phyloP scores from a whole-genome alignment of 2,329 filamentous ascomycete genomes.

The Cladosporium velox region DNA sequence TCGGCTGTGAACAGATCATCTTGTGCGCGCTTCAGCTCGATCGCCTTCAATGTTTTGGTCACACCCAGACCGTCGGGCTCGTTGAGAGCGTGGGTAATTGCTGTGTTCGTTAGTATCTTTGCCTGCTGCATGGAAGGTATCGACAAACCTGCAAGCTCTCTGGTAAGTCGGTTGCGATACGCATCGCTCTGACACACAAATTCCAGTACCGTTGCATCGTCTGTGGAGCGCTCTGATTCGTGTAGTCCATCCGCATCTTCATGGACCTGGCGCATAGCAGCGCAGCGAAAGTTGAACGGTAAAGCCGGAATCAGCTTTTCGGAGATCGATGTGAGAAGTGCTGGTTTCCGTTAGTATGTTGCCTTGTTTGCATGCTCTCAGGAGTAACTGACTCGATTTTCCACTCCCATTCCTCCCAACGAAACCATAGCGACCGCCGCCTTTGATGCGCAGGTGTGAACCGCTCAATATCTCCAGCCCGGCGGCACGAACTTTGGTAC shows the following conservation, averaged over 20 bases:
- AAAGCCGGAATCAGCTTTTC: constrained; percentile 23
- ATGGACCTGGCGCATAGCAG: constrained; percentile 19
- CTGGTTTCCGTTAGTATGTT: constrained; percentile 57
- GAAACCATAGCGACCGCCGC: constrained; percentile 73
- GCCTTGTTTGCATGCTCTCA: neutral
- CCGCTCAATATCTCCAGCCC: constrained; percentile 65
- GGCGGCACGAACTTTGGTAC: constrained; percentile 49
- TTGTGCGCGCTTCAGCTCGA: constrained; percentile 25
- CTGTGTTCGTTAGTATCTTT: neutral
- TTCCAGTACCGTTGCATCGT: constrained; percentile 28
- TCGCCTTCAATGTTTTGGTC: constrained; percentile 8
- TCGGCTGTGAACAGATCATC: constrained; percentile 24
- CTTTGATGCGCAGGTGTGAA: constrained; percentile 70
- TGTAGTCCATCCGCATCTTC: constrained; percentile 19
- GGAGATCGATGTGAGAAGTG: constrained; percentile 50
- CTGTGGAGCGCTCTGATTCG: constrained; percentile 14
- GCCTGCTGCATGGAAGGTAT: constrained; percentile 17
- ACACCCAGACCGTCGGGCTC: neutral
- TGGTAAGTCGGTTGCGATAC: constrained; percentile 25
- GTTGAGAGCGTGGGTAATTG: constrained; percentile 7
- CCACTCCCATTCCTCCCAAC: constrained; percentile 80
- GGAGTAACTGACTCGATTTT: constrained; percentile 66
- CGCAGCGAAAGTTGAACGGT: constrained; percentile 16
- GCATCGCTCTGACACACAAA: constrained; percentile 30
- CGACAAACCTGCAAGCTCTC: constrained; percentile 25